phyloP scores from a whole-genome alignment of 2,329 filamentous ascomycete species.

The Monosporascus sp. region DNA sequence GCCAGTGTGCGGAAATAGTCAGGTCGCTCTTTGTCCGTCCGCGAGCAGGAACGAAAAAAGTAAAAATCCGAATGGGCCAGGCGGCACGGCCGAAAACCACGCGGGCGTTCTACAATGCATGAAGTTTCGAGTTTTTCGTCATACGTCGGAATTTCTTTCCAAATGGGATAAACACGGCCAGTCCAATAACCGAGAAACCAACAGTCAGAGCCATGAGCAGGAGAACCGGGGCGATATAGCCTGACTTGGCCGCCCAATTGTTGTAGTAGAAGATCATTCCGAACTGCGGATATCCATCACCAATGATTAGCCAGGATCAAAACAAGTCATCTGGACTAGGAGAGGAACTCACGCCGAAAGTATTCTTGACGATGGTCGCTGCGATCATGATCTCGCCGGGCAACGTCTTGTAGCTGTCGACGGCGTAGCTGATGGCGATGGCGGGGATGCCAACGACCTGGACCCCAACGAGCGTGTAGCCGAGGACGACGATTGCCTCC shows the following conservation, averaged over 20 bases:
- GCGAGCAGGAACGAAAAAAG: too few relatives aligned
- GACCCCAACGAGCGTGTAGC: conserved; percentile 31
- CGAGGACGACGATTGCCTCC: conserved; percentile 39
- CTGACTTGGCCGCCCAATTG: conserved; percentile 18
- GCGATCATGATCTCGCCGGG: conserved; percentile 55
- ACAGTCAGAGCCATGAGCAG: conserved; percentile 22
- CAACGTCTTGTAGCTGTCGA: conserved; percentile 58
- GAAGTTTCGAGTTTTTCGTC: conserved; percentile 25
- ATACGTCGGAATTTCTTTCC: conserved; percentile 25
- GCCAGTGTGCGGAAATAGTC: too few relatives aligned
- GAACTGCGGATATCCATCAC: conserved; percentile 14
- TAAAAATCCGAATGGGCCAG: neutral
- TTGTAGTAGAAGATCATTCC: conserved; percentile 26
- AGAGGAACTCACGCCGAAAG: conserved; percentile 28
- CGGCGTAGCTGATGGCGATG: conserved; percentile 51
- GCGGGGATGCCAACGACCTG: conserved; percentile 45
- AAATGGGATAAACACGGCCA: conserved; percentile 20
- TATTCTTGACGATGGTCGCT: conserved; percentile 59
- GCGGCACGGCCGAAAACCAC: too few relatives aligned
- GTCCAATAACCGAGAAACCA: conserved; percentile 19
- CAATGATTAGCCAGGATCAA: neutral
- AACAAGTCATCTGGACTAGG: neutral
- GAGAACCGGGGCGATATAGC: conserved; percentile 21
- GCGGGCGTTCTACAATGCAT: conserved; percentile 10
- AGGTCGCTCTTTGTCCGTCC: too few relatives aligned